Percentiles rank a stretch among this genome's conserved stretches.
Evolutionary conservation across 2,329 filamentous ascomycete species (phyloP).

Genomic region (Cladosporium cucumerinum): DNA sequence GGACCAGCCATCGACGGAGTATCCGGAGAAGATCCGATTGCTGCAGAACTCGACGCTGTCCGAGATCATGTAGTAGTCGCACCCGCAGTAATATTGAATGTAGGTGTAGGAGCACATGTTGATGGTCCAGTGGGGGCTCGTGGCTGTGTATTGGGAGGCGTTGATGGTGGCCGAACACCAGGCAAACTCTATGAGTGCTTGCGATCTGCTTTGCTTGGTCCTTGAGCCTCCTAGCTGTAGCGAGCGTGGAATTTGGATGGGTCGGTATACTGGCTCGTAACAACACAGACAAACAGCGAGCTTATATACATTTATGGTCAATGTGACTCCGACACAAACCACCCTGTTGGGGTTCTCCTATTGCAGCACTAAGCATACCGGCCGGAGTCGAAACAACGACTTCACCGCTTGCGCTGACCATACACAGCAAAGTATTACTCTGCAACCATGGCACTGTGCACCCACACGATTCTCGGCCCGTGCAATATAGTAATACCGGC

Average conservation of each 20-base stretch:
- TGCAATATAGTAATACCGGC: not conserved
- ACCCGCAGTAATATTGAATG: conserved; percentile 47
- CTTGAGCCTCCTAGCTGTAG: not conserved
- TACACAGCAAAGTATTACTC: not conserved
- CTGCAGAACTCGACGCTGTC: conserved; percentile 46
- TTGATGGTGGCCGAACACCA: not conserved
- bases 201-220: not conserved
- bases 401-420: not conserved
- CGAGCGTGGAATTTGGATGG: not conserved
- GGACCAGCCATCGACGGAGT: conserved; percentile 48
- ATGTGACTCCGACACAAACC: not conserved
- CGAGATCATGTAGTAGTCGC: conserved; percentile 48
- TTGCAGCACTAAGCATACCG: not conserved
- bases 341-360: not conserved
- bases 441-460: not conserved
- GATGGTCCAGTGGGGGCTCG: not conserved
- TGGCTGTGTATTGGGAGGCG: not conserved
- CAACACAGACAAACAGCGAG: not conserved
- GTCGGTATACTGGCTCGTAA: not conserved
- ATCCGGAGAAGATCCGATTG: conserved; percentile 44
- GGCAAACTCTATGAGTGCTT: not conserved
- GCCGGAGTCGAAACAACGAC: not conserved
- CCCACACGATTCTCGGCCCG: not conserved
- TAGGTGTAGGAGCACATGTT: conserved; percentile 48
- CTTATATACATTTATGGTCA: not conserved